Base-by-base conservation (phyloP, 495 filamentous ascomycete species). In the Polyplosphaeria fusca region DNA sequence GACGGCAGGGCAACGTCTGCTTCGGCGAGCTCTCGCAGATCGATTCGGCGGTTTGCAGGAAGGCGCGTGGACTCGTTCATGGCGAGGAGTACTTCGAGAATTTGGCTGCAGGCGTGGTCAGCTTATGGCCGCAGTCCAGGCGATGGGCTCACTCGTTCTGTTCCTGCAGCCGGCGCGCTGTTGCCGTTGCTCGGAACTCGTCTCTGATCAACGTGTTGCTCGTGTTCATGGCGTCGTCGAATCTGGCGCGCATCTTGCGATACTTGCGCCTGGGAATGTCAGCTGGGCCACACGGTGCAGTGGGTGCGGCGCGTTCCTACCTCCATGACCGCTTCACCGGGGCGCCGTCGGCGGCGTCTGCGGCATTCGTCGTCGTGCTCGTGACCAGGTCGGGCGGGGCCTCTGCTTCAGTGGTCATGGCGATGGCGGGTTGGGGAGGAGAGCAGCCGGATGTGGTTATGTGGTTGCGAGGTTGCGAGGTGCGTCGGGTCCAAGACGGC, bases 181-280 rank as follows among this genome's bases (percentile, higher is more conserved):
- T 82, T 59, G 82, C 82, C 50, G 83, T 78, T 9, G 89, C 87
- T 53, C 87, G 84, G 68, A 87, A 81, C 68, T 93, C 90, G 32
- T 88, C 80, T 50, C 79, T 80, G 69, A 87, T 89, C 35, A 95
- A 76, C 32, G 77, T 76, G 65, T 94, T 88, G 63, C 84, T 91
- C 45, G 87, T 82, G 45, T 82, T 80, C 83, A 92, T 90, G 64
- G 81, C 82, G 39, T 85, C 78, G 63, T 96, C 90, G 63, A 96
- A 98, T 35, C 81, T 78, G 65, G 89, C 77, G 66, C 87, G 86
- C 76, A 95, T 83, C 75, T 98, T 98, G 51, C 88, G 83, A 72
- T 92, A 98, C 74, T 98, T 98, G 26, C 63, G 58, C 54, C 63
- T 66, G 58, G 12, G 51, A 23, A 30, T 13, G 44, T 60, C 19